Evolutionary conservation across 2,329 filamentous ascomycete species (phyloP).

Genomic region (Trichophyton mentagrophytes): DNA sequence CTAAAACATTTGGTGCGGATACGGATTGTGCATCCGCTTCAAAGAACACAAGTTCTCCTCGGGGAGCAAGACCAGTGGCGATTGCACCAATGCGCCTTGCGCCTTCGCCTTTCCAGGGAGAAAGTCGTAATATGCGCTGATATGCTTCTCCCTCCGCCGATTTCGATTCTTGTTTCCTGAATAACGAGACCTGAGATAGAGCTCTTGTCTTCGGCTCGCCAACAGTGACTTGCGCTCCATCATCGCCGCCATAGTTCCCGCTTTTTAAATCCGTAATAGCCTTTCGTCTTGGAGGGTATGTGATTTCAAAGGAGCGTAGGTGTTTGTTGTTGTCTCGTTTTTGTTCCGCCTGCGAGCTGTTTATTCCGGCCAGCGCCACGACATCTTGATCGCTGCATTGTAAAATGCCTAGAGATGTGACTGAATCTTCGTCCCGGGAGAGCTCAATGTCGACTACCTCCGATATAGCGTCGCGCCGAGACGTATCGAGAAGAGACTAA

Average conservation of each 20-base stretch:
- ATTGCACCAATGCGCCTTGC: slow-evolving; percentile 59
- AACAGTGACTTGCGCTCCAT: slow-evolving; percentile 25
- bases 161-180: slow-evolving; percentile 28
- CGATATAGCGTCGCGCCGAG: slow-evolving; percentile 49
- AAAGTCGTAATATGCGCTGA: slow-evolving; percentile 46
- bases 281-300: slow-evolving; percentile 38
- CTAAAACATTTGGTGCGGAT: slow-evolving; percentile 40
- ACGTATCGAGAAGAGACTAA: slow-evolving; percentile 61
- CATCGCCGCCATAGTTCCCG: slow-evolving; percentile 9
- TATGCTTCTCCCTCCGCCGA: slow-evolving; percentile 44
- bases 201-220: slow-evolving; percentile 14
- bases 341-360: slow-evolving; percentile 61
- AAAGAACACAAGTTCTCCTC: slow-evolving; percentile 70
- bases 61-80: slow-evolving; percentile 62
- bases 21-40: slow-evolving; percentile 48
- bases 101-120: slow-evolving; percentile 40
- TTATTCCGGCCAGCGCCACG: slow-evolving; percentile 63
- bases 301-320: slow-evolving; percentile 61
- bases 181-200: slow-evolving; percentile 41
- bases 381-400: slow-evolving; percentile 42
- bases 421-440: slow-evolving; percentile 74
- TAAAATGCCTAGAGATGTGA: slow-evolving; percentile 66
- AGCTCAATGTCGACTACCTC: slow-evolving; percentile 62
- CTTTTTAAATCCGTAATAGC: slow-evolving; percentile 13
- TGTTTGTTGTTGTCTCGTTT: slow-evolving; percentile 70